Percentiles rank a stretch among this genome's conserved stretches.
Evolutionary conservation across 805 yeast species (phyloP).

Genomic region (Hemisphaericaspora nanyangensis): DNA sequence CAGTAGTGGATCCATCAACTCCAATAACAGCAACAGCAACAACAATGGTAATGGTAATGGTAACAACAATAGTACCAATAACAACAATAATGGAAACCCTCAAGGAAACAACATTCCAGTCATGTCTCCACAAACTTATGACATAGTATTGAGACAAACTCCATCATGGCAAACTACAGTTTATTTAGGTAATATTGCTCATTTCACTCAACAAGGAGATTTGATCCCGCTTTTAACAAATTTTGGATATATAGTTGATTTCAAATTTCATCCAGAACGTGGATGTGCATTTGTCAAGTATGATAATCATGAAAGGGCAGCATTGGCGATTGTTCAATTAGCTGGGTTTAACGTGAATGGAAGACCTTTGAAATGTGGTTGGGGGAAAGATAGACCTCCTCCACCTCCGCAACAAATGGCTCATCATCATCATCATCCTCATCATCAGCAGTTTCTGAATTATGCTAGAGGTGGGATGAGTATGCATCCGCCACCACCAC

Average conservation of each 20-base stretch:
- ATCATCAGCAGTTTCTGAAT: slow-evolving; percentile 23
- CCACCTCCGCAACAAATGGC: slow-evolving; percentile 3
- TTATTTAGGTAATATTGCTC: slow-evolving; percentile 81
- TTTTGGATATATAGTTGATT: slow-evolving; percentile 79
- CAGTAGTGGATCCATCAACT: slow-evolving; percentile 6
- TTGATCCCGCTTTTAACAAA: slow-evolving; percentile 69
- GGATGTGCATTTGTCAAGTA: slow-evolving; percentile 89
- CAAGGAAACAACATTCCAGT: slow-evolving; percentile 18
- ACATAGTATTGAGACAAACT: slow-evolving; percentile 68
- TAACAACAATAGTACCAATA: slow-evolving; percentile 1
- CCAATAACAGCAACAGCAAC: slow-evolving; percentile 12
- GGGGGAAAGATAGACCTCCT: slow-evolving; percentile 67
- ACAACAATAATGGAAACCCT: slow-evolving; percentile 4
- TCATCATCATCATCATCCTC: no score
- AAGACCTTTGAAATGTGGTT: slow-evolving; percentile 74
- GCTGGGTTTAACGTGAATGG: slow-evolving; percentile 71
- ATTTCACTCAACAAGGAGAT: slow-evolving; percentile 68
- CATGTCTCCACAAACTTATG: slow-evolving; percentile 58
- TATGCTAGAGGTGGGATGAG: slow-evolving; percentile 16
- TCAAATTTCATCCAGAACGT: slow-evolving; percentile 73
- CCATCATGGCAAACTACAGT: slow-evolving; percentile 85
- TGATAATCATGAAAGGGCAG: slow-evolving; percentile 85
- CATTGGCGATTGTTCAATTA: slow-evolving; percentile 78
- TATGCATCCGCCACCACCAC: slow-evolving; percentile 8
- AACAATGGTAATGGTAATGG: slow-evolving; percentile 7